phyloP scores from a whole-genome alignment of 208 protist species.

The Wallacemonas rigidus region DNA sequence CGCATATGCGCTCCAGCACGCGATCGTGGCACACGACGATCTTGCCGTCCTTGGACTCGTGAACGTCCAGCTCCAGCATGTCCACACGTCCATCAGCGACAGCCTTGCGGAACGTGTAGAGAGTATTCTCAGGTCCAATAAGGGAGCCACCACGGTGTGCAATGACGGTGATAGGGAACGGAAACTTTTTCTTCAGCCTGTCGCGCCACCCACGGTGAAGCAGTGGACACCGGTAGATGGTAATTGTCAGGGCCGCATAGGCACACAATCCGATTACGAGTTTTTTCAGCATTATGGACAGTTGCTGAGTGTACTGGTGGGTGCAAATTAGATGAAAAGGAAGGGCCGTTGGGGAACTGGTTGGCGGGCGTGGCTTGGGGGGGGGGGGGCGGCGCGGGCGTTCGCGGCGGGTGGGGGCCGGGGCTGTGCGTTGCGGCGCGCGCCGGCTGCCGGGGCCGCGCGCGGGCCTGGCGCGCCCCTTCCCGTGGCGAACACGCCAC shows the following conservation, averaged over 20 bases:
- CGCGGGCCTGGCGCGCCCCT: too few relatives aligned
- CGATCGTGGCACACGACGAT: constrained; percentile 75
- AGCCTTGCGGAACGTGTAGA: constrained; percentile 65
- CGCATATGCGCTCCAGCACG: constrained; percentile 47
- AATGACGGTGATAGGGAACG: constrained; percentile 61
- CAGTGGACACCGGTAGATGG: constrained; percentile 24
- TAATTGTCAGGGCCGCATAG: constrained; percentile 16
- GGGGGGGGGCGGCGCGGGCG: too few relatives aligned
- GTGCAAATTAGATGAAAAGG: too few relatives aligned
- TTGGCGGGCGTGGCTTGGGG: too few relatives aligned
- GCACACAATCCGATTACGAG: constrained; percentile 6
- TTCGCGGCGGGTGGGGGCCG: too few relatives aligned
- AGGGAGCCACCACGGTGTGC: constrained; percentile 76
- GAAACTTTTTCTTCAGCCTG: constrained; percentile 54
- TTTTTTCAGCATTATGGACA: neutral
- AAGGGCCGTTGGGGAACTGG: too few relatives aligned
- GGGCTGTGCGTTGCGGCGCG: too few relatives aligned
- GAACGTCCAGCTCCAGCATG: constrained; percentile 83
- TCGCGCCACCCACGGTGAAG: constrained; percentile 24
- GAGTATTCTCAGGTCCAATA: constrained; percentile 80
- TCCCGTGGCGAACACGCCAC: too few relatives aligned
- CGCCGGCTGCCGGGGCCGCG: too few relatives aligned
- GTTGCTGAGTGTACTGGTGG: too few relatives aligned
- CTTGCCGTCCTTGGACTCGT: constrained; percentile 62
- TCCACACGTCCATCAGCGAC: constrained; percentile 42